Evolutionary conservation across 1,284 basidiomycete species (phyloP).

Genomic region (Ustanciosporium gigantosporum): DNA sequence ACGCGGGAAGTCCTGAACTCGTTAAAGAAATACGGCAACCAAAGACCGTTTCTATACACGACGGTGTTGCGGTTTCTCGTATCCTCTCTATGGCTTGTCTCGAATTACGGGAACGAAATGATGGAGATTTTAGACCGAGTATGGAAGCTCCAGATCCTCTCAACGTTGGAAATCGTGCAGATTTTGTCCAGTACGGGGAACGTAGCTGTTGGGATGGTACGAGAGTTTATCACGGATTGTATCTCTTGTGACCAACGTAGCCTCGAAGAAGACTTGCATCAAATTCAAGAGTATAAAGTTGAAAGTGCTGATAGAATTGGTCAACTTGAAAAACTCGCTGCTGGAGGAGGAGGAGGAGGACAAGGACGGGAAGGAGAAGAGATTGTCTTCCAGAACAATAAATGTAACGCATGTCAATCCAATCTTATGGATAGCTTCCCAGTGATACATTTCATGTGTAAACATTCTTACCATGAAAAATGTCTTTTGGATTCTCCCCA

Average conservation of each 20-base stretch:
- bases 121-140: constrained; percentile 71
- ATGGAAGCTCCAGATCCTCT: constrained; percentile 78
- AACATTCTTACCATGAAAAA: constrained; percentile 88
- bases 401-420: constrained; percentile 67
- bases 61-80: constrained; percentile 89
- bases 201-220: constrained; percentile 88
- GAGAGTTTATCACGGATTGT: constrained; percentile 80
- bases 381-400: too few relatives aligned
- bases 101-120: constrained; percentile 74
- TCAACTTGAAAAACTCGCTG: constrained; percentile 78
- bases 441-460: constrained; percentile 98
- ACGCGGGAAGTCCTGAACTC: too few relatives aligned
- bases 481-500: too few relatives aligned
- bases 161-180: constrained; percentile 84
- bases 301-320: constrained; percentile 81
- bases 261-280: constrained; percentile 77
- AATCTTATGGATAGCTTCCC: too few relatives aligned
- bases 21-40: constrained; percentile 81
- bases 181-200: constrained; percentile 72
- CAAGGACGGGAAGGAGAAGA: too few relatives aligned
- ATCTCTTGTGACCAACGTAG: constrained; percentile 76
- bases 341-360: constrained; percentile 74
- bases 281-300: constrained; percentile 80
- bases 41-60: constrained; percentile 77
- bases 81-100: constrained; percentile 68